These are phyloP conservation scores for Skeletonema tropicum DNA, from an alignment of 108 stramenopile species.

Conservation along the genomic window DNA sequence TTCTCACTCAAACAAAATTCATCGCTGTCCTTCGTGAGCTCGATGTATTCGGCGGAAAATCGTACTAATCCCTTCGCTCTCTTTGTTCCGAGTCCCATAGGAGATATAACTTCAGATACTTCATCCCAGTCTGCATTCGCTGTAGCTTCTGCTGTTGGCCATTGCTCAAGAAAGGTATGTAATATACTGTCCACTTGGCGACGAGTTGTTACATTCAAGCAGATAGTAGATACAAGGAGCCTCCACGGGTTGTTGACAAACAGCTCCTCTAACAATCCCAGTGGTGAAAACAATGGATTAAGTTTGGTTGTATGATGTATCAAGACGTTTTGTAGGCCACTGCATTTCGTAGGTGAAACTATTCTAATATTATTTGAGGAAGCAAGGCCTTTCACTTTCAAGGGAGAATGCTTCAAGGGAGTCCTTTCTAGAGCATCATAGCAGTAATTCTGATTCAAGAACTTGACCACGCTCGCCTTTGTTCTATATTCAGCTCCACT, in stretches of 20 bases:
- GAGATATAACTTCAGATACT: conserved; percentile 30
- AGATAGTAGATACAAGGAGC: conserved; percentile 63
- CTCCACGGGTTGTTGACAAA: conserved; percentile 68
- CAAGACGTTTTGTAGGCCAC: neutral
- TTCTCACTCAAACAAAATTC: conserved; percentile 39
- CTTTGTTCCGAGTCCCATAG: conserved; percentile 45
- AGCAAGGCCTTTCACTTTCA: neutral
- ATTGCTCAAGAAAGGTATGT: conserved; percentile 51
- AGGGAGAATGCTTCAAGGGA: neutral
- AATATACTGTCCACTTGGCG: conserved; percentile 58
- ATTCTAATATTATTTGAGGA: neutral
- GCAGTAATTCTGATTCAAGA: conserved; percentile 10
- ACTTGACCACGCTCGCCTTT: conserved; percentile 14
- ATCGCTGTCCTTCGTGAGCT: conserved; percentile 13
- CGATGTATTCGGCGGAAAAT: conserved; percentile 57
- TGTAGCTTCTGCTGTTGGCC: conserved; percentile 52
- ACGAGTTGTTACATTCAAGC: conserved; percentile 65
- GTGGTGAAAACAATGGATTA: conserved; percentile 44
- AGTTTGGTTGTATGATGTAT: conserved; percentile 13
- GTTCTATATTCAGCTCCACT: conserved; percentile 21
- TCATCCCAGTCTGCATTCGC: conserved; percentile 29
- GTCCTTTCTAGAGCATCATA: conserved; percentile 3
- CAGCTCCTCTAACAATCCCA: conserved; percentile 74
- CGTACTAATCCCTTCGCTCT: conserved; percentile 51
- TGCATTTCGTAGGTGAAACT: neutral